A percentile compares a stretch with the other conserved stretches of the same genome.
phyloP scores from a whole-genome alignment of 257 asterid genomes.

The Schizonepeta tenuifolia region DNA sequence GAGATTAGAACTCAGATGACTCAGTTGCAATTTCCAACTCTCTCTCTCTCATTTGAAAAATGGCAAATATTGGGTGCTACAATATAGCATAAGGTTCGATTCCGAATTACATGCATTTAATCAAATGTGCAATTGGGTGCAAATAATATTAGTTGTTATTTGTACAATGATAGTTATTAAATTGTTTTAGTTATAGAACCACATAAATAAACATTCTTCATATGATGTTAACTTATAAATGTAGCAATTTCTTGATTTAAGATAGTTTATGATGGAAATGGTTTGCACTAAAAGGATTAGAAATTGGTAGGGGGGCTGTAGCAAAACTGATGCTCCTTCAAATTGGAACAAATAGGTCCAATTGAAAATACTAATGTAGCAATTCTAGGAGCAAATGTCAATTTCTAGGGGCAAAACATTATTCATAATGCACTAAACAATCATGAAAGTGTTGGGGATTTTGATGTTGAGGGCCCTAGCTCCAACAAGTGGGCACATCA shows the following conservation, averaged over 20 bases:
- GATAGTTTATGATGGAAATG: not conserved
- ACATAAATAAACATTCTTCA: not conserved
- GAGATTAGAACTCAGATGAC: constrained; percentile 25
- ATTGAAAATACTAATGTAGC: constrained; percentile 32
- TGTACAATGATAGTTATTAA: too few relatives aligned
- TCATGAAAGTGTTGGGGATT: constrained; percentile 12
- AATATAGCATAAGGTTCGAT: too few relatives aligned
- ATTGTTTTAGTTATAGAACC: not conserved
- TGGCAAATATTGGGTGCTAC: too few relatives aligned
- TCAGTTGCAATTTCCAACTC: constrained; percentile 4
- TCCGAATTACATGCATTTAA: not conserved
- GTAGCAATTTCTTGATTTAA: not conserved
- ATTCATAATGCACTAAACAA: constrained; percentile 19
- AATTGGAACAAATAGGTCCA: constrained; percentile 50
- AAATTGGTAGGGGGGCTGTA: constrained; percentile 41
- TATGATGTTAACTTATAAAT: not conserved
- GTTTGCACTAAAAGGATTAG: not conserved
- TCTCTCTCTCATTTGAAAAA: too few relatives aligned
- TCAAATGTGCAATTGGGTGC: not conserved
- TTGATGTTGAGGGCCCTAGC: constrained; percentile 24
- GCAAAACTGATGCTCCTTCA: constrained; percentile 46
- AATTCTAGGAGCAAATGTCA: constrained; percentile 28
- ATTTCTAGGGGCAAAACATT: constrained; percentile 26
- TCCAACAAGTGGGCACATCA: not conserved
- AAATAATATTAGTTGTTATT: not conserved